Evolutionary conservation across 2,329 filamentous ascomycete genomes (phyloP).

Genomic region (Aspergillus oerlinghausenensis): DNA sequence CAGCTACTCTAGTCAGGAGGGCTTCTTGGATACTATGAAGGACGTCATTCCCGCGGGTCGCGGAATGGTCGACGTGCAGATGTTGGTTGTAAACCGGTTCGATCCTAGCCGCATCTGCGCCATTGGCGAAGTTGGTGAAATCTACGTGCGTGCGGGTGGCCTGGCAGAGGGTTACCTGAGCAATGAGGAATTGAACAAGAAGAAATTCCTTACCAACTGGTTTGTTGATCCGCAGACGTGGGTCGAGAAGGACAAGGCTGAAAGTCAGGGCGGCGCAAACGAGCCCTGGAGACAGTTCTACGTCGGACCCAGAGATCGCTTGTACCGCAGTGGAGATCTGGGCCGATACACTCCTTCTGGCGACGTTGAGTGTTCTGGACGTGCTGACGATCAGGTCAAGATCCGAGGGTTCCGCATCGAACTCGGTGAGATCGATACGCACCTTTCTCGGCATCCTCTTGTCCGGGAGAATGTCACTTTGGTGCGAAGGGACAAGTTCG

Average conservation of each 20-base stretch:
- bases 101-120: conserved; percentile 66
- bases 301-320: conserved; percentile 73
- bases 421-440: conserved; percentile 84
- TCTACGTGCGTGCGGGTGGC: conserved; percentile 76
- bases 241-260: conserved; percentile 59
- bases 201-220: conserved; percentile 83
- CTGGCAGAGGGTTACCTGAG: conserved; percentile 76
- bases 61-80: conserved; percentile 85
- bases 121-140: conserved; percentile 78
- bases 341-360: conserved; percentile 68
- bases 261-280: conserved; percentile 42
- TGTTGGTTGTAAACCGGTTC: conserved; percentile 73
- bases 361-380: conserved; percentile 71
- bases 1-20: conserved; percentile 58
- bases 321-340: conserved; percentile 85
- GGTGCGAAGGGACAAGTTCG: conserved; percentile 74
- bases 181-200: conserved; percentile 56
- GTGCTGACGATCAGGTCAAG: conserved; percentile 87
- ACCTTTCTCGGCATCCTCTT: conserved; percentile 68
- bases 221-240: conserved; percentile 72
- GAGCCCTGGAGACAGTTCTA: conserved; percentile 77
- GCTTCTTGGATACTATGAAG: conserved; percentile 59
- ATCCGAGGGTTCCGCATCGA: conserved; percentile 95
- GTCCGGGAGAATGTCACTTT: conserved; percentile 83
- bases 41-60: conserved; percentile 78